Evolutionary conservation across 1,284 basidiomycete species (phyloP), one percentile per base, ranked within the genome.

Genomic region (Puccinia triticina): DNA sequence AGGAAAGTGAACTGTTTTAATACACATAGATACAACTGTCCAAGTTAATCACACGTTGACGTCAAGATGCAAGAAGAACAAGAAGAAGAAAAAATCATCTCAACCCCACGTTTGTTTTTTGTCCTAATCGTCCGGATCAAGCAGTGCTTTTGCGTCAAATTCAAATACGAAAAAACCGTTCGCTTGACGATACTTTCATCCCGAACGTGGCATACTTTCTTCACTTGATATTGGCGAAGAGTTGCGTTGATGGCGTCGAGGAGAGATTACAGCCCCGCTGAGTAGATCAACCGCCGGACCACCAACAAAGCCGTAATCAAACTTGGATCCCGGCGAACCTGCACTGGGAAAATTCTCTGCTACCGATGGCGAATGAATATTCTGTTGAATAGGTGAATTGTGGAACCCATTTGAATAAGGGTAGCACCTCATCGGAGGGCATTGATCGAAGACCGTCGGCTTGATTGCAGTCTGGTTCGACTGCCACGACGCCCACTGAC

Each of bases 261-360:
- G 77, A 67, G 66, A 67, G 34, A 71, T 55, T 14, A 79, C 46
- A 53, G 46, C 48, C n/a, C 77, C 77, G 40, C 61, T 79, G n/a
- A 46, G 29, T 10, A 55, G n/a, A 71, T 79, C 77, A n/a, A 79
- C 66, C 46, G 77, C 66, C 23, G 77, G 64, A 37, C 77, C 77
- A 55, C 77, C 77, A 48, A 79, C 50, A n/a, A 67, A 48, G 48
- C 77, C 77, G 29, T 79, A 71, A 53, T 53, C 37, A 57, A 69
- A 69, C 34, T 48, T 43, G n/a, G 66, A 48, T n/a, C 66, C 43
- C 40, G 21, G 66, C 37, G 23, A 43, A 23, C 40, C 10, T 43
- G 40, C 7, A 46, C 66, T 69, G 21, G 66, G 46, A 43, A 10
- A 32, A 43, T 32, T 48, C 1, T 69, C 66, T 16, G 66, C 14